Evolutionary conservation across 352 stramenopile genomes (phyloP).

Genomic region (Phytophthora tentaculata): DNA sequence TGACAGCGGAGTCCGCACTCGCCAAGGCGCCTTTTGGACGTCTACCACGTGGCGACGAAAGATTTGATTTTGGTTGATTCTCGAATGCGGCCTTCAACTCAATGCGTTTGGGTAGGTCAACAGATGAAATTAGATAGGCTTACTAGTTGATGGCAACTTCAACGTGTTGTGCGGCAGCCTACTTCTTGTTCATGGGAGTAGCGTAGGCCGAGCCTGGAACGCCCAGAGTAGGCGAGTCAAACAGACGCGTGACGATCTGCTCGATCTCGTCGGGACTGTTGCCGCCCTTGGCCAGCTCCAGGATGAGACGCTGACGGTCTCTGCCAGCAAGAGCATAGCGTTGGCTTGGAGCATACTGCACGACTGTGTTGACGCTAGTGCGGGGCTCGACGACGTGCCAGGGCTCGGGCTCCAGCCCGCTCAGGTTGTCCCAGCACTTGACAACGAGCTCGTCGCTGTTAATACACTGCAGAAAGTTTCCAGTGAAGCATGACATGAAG

Average conservation of each 20-base stretch:
- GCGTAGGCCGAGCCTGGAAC: background rate
- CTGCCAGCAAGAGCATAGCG: background rate
- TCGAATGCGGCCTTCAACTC: constrained; percentile 17
- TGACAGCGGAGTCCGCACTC: constrained; percentile 21
- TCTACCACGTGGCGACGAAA: constrained; percentile 30
- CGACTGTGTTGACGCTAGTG: background rate
- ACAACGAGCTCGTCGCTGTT: constrained; percentile 10
- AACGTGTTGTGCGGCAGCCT: too few relatives aligned
- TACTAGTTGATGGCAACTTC: constrained; percentile 6
- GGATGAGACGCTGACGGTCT: constrained; percentile 19
- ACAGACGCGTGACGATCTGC: constrained; percentile 25
- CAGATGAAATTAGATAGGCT: constrained; percentile 17
- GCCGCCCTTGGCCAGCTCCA: constrained; percentile 22
- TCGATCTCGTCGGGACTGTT: constrained; percentile 32
- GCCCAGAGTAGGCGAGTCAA: constrained; percentile 7
- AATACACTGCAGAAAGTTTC: constrained; percentile 21
- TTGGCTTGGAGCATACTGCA: background rate
- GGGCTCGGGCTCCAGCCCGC: constrained; percentile 10
- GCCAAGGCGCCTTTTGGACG: background rate
- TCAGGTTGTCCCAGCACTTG: constrained; percentile 10
- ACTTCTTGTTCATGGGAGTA: too few relatives aligned
- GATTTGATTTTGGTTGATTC: constrained; percentile 21
- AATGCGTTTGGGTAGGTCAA: constrained; percentile 8
- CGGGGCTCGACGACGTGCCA: constrained; percentile 19
- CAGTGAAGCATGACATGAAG: constrained; percentile 26